Evolutionary conservation across 1,284 basidiomycete genomes (phyloP).

Genomic region (Sphagnurus paluster): DNA sequence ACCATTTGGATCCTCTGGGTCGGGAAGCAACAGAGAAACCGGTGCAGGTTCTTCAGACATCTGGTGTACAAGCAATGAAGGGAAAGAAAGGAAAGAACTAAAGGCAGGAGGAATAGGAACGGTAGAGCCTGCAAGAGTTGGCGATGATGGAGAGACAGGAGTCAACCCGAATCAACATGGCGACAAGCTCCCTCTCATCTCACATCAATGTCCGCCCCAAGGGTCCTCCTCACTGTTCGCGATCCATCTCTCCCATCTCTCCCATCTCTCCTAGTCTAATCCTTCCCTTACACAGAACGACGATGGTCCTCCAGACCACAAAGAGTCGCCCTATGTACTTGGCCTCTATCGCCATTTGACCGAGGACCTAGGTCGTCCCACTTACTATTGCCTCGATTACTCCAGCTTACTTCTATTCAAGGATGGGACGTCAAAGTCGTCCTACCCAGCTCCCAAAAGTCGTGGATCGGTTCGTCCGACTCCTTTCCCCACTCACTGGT

Average conservation of each 20-base stretch:
- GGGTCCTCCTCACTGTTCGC: constrained; percentile 61
- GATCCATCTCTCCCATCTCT: background rate
- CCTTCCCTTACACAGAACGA: constrained; percentile 60
- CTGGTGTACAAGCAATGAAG: constrained; percentile 25
- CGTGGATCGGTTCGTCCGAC: constrained; percentile 78
- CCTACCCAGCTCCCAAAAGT: constrained; percentile 85
- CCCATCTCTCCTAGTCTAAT: constrained; percentile 7
- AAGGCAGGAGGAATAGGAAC: constrained; percentile 5
- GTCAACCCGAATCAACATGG: constrained; percentile 6
- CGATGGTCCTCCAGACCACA: constrained; percentile 77
- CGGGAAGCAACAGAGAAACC: background rate
- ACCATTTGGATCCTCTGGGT: constrained; percentile 8
- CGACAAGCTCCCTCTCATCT: constrained; percentile 5
- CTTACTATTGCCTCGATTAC: background rate
- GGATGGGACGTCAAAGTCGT: constrained; percentile 91
- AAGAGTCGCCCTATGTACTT: constrained; percentile 82
- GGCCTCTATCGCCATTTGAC: constrained; percentile 74
- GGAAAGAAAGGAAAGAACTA: constrained; percentile 18
- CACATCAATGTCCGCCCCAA: constrained; percentile 32
- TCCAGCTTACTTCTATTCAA: constrained; percentile 25
- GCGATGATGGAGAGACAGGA: background rate
- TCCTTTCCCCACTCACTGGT: no score
- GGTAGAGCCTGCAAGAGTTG: background rate
- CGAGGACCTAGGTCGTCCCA: constrained; percentile 54
- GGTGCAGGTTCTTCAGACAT: constrained; percentile 14